phyloP scores from a whole-genome alignment of 148 eudicot genomes.

The Euryodendron excelsum region DNA sequence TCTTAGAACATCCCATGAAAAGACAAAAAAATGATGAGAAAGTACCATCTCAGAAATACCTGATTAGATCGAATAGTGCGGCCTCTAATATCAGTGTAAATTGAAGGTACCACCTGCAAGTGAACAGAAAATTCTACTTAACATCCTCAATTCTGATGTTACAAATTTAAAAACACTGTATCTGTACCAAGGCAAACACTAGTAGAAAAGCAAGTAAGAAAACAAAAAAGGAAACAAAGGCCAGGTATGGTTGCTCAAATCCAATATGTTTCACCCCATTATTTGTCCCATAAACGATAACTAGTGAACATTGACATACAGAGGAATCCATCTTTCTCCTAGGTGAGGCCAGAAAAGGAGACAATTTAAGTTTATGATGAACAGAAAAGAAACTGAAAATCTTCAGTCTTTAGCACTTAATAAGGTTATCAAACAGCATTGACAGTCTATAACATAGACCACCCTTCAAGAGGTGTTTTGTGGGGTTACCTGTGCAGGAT shows the following conservation, averaged over 20 bases:
- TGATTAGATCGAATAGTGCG: conserved; percentile 72
- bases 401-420: too few relatives aligned
- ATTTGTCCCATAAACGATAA: neutral
- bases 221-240: neutral
- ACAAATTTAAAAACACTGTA: neutral
- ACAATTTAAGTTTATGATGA: neutral
- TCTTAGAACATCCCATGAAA: neutral
- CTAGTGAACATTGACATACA: neutral
- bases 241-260: neutral
- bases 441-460: too few relatives aligned
- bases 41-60: conserved; percentile 40
- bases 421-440: too few relatives aligned
- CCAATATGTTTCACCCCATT: neutral
- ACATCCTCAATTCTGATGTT: neutral
- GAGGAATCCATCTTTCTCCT: neutral
- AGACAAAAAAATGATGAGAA: conserved; percentile 3
- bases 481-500: too few relatives aligned
- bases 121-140: neutral
- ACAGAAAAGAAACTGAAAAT: too few relatives aligned
- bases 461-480: too few relatives aligned
- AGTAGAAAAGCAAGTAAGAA: conserved; percentile 1
- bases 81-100: conserved; percentile 57
- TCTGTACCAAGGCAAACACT: neutral
- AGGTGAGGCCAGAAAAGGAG: neutral
- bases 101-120: conserved; percentile 82